Percentiles rank a stretch among this genome's conserved stretches.
Evolutionary conservation across 306 rosid species (phyloP).

Genomic region (Quercus suber): DNA sequence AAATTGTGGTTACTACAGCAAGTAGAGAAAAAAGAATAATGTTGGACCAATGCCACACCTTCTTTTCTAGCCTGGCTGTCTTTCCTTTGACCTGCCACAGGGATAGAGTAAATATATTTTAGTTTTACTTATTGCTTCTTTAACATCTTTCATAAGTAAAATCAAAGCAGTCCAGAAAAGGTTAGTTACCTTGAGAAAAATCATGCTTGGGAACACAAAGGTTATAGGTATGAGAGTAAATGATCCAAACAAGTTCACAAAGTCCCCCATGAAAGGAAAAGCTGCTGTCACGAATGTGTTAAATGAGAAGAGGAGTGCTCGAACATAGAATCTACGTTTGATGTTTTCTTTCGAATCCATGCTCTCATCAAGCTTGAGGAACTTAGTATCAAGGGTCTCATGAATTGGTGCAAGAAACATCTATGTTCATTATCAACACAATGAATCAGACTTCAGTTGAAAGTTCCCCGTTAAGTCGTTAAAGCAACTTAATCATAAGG

Average conservation of each 20-base stretch:
- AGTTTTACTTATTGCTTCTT: not conserved
- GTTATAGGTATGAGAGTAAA: constrained; percentile 53
- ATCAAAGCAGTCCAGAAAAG: not conserved
- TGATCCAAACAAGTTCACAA: constrained; percentile 53
- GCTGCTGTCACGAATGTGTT: constrained; percentile 49
- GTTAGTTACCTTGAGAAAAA: constrained; percentile 48
- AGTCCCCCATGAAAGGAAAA: constrained; percentile 60
- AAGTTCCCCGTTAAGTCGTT: too few relatives aligned
- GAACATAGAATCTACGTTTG: constrained; percentile 34
- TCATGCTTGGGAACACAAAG: constrained; percentile 58
- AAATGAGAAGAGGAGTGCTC: constrained; percentile 25
- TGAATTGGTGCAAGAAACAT: constrained; percentile 52
- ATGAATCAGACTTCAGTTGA: too few relatives aligned
- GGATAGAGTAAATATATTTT: not conserved
- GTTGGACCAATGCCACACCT: constrained; percentile 57
- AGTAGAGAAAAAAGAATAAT: constrained; percentile 34
- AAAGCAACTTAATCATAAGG: too few relatives aligned
- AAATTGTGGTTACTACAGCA: constrained; percentile 41
- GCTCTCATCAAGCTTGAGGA: constrained; percentile 29
- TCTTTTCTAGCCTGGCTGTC: constrained; percentile 40
- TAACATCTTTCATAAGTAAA: not conserved
- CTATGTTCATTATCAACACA: constrained; percentile 17
- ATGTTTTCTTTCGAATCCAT: constrained; percentile 45
- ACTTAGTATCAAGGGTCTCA: constrained; percentile 49
- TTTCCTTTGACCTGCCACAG: constrained; percentile 49